Evolutionary conservation across 257 asterid genomes (phyloP), one percentile per base, ranked within the genome.

Genomic region (Agastache rugosa): DNA sequence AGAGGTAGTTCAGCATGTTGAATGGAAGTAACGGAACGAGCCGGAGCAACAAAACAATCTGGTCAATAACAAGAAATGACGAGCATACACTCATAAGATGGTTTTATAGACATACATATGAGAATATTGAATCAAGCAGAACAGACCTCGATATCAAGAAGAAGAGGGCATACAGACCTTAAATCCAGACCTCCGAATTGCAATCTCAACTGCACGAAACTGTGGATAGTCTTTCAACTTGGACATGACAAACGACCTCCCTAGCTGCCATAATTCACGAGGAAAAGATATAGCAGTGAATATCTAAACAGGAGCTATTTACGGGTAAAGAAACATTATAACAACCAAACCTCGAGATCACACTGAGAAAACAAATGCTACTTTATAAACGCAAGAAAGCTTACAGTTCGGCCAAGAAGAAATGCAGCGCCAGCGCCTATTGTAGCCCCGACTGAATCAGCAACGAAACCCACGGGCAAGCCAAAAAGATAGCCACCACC

Each of bases 401-500:
- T 83, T 86, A 94, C 98, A 16, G 98, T 92, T 86, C 98, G 82
- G n/a, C 98, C 98, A 61, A 94, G 91, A 83, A 94, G 89, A 88
- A 94, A 91, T 60, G 98, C 96, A 54, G 97, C 89, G 41, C 88
- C 94, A 35, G 97, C 96, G 51, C 97, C 98, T 61, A 92, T 71
- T 71, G 97, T 85, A 56, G 98, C 95, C 63, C 98, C 98, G 51
- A 92, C 50, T 31, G 98, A 92, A 86, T 94, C 97, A 51, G 98
- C 94, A 55, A 87, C 65, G 78, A 94, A 92, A 73, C 98, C 98
- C 55, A 94, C 75, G 15, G 97, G 97, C 82, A 93, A 84, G 62
- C 98, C 98, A 78, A 90, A 93, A 75, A 93, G 97, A 83, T 93
- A 93, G 72, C 98, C 97, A 81, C 98, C 98, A 67, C 98, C 98